phyloP scores from a whole-genome alignment of 2,329 filamentous ascomycete species.

The Nigrograna mackinnonii region DNA sequence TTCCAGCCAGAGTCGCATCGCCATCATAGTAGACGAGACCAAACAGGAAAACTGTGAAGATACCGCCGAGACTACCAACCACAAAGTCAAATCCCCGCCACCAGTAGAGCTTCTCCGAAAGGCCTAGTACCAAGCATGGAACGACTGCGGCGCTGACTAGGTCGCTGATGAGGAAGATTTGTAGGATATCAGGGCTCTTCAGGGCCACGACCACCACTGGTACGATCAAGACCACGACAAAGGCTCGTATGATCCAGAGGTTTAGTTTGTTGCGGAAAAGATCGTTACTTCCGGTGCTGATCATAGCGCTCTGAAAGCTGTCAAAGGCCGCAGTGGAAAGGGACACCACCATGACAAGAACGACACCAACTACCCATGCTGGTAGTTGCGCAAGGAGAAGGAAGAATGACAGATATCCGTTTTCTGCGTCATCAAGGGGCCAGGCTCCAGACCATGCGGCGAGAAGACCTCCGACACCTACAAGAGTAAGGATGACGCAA shows the following conservation, averaged over 20 bases:
- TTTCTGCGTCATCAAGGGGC: slow-evolving; percentile 62
- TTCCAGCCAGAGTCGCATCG: slow-evolving; percentile 63
- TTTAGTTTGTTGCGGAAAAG: slow-evolving; percentile 80
- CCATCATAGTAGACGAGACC: slow-evolving; percentile 79
- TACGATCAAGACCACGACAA: slow-evolving; percentile 73
- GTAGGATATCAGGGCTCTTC: slow-evolving; percentile 72
- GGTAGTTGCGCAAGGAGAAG: slow-evolving; percentile 72
- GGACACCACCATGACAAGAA: slow-evolving; percentile 78
- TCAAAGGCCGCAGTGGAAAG: slow-evolving; percentile 81
- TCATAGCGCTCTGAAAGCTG: slow-evolving; percentile 80
- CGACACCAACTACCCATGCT: slow-evolving; percentile 78
- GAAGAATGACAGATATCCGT: slow-evolving; percentile 75
- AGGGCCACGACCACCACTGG: slow-evolving; percentile 76
- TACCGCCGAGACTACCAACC: slow-evolving; percentile 74
- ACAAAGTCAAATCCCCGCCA: slow-evolving; percentile 83
- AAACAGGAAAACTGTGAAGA: slow-evolving; percentile 80
- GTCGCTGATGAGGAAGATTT: slow-evolving; percentile 83
- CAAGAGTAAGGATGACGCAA: slow-evolving; percentile 71
- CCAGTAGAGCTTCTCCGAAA: slow-evolving; percentile 68
- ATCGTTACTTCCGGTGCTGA: slow-evolving; percentile 83
- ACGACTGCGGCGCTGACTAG: slow-evolving; percentile 77
- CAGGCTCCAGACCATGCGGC: slow-evolving; percentile 78
- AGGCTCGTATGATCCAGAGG: slow-evolving; percentile 71
- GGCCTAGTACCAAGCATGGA: slow-evolving; percentile 73
- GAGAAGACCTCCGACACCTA: slow-evolving; percentile 73